Evolutionary conservation across 768 basidiomycete species (phyloP), one percentile per base, ranked within the genome.

Genomic region (Pleurotus platypus): DNA sequence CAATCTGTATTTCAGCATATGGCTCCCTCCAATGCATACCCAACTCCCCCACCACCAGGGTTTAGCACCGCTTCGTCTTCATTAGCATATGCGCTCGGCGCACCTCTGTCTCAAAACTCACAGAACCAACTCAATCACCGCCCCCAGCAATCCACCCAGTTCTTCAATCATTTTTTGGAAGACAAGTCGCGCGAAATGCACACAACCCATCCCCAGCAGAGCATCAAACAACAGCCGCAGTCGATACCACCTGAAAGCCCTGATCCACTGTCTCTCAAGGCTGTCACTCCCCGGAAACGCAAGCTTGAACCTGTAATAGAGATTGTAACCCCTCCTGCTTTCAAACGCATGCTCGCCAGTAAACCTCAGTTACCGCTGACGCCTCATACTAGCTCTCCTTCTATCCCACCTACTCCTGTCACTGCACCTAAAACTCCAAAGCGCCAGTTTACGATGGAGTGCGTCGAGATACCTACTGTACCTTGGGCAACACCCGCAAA

Each of bases 31-130:
- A 74, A 78, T 3, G 78, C 83, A 1, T 91, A 91, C 70, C 89
- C 88, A 2, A 89, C 89, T 2, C 86, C 86, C 20, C 86, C 88
- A 1, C 83, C 83, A 15, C 86, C 86, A 1, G 78, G 79, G 11
- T 83, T 88, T 40, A 79, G 73, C 38, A 74, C 78, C n/a, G 82
- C 79, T 1, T 87, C 89, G 1, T 91, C 89, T 13, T 91, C 90
- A 11, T 80, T 90, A 56, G 89, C 90, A 4, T 78, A 78, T 67
- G 90, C 90, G 2, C 78, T 92, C 20, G 88, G 86, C 4, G 70
- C 75, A 27, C 42, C 75, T 73, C 4, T 69, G 64, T 26, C 67
- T 69, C 2, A 67, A 64, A 2, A 58, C 63, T 43, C 63, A 59
- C 39, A 24, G 46, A 49, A 51, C 51, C 40, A 55, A 57, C 64